These are phyloP conservation scores for Gymnopus androsaceus DNA, from an alignment of 1,284 basidiomycete genomes.

Conservation along the genomic window DNA sequence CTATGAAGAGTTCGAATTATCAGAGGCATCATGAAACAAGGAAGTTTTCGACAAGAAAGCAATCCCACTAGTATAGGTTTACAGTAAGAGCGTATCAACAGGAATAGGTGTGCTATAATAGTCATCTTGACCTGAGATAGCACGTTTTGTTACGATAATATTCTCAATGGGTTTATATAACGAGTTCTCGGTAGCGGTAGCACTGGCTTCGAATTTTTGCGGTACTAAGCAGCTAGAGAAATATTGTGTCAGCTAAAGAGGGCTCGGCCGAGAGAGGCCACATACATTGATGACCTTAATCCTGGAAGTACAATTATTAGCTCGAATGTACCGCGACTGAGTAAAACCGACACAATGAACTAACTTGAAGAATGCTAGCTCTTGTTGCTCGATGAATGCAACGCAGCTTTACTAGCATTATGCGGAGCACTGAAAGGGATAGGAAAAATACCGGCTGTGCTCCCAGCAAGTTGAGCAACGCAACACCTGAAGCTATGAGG, in stretches of 20 bases:
- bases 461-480: too few species aligned
- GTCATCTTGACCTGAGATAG: too few species aligned
- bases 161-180: conserved; percentile 31
- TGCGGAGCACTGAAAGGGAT: conserved; percentile 29
- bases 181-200: conserved; percentile 26
- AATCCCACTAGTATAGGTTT: conserved; percentile 28
- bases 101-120: conserved; percentile 21
- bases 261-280: neutral
- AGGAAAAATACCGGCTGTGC: conserved; percentile 28
- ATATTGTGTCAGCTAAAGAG: neutral
- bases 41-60: conserved; percentile 24
- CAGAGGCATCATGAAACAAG: conserved; percentile 16
- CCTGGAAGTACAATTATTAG: conserved; percentile 18
- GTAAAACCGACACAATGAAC: conserved; percentile 6
- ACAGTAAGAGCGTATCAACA: neutral
- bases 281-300: conserved; percentile 33
- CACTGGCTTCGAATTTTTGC: conserved; percentile 23
- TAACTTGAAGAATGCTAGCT: conserved; percentile 31
- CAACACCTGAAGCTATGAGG: too few species aligned
- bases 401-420: conserved; percentile 32
- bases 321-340: neutral
- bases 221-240: conserved; percentile 29
- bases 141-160: conserved; percentile 16
- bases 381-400: conserved; percentile 28
- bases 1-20: conserved; percentile 13